Evolutionary conservation across 2,329 filamentous ascomycete species (phyloP), one percentile per base, ranked within the genome.

Genomic region (Fusarium sp.): DNA sequence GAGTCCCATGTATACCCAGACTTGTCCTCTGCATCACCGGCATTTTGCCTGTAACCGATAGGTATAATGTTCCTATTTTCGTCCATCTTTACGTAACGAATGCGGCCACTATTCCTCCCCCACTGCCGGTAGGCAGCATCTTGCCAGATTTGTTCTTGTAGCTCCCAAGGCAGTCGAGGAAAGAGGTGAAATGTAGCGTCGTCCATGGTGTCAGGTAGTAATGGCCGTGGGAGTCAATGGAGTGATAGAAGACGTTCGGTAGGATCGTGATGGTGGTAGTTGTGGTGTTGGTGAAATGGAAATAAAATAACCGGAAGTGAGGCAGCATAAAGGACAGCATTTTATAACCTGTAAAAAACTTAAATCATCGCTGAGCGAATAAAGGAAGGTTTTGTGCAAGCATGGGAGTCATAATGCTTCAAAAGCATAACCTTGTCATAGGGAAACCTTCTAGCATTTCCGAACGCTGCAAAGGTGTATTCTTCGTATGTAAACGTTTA

Each of bases 291-390:
- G 1, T 38, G 32, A 38, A 6, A 11, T 5, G 3, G 0, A 38
- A 2, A 18, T 4, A 18, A 18, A 38, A n/a, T 2, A 1, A 11
- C 5, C 32, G 0, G 32, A 18, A 38, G 5, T 9, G 1, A 38
- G 16, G 0, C 16, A n/a, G 9, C 2, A 6, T 6, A 1, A 11
- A 3, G 0, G 11, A n/a, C 0, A 3, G 5, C 5, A 38, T 11
- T n/a, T n/a, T 6, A 11, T 38, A n/a, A n/a, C 3, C 6, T 11
- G 34, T 4, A 38, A 9, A 11, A 6, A 38, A n/a, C 5, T 11
- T 0, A 29, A 6, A 12, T 29, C 29, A 29, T 1, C 11, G 29
- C 2, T 12, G 29, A 2, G 29, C 11, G 11, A 38, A n/a, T 38
- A 2, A 1, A n/a, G 1, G 9, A 38, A 38, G 1, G 34, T 11